Base-by-base conservation (phyloP, 164 flowering plant species). In the Annona cherimola region DNA sequence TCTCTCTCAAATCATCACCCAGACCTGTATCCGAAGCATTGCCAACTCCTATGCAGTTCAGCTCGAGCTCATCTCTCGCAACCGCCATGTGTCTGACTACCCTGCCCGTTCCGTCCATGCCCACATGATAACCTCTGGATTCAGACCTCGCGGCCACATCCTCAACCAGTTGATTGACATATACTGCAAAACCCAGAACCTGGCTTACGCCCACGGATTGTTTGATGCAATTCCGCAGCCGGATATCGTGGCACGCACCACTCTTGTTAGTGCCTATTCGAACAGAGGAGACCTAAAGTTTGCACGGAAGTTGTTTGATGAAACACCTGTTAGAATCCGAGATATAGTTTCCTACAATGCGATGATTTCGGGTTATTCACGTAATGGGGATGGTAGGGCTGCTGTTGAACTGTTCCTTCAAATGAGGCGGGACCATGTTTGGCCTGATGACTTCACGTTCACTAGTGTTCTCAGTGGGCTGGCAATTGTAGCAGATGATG, bases 281-380 rank as follows among this genome's bases (percentile, higher is more conserved):
- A 73, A 79, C 12, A 45, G 81, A 0, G 81, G 86, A 18, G 42
- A 83, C 35, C 40, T 76, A 5, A 80, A 74, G 71, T 68, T 74
- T 12, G 89, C 93, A 0, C 63, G 79, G 18, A 74, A 83, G 43
- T 54, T 87, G n/a, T 90, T 87, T 69, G 73, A 77, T 16, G 68
- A 18, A 20, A 86, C 84, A 5, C 87, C 91, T 2, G 43, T 87
- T 14, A 19, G 79, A 11, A 75, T 83, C 40, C 80, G 93, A 0
- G 97, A 92, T 59, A 77, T 84, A 4, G 87, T 89, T 61, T 79
- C 76, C 20, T 86, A 87, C 68, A 91, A 90, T 46, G 89, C 97
- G 35, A 84, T 91, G 91, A 90, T 90, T 70, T 82, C 89, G 6
- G 86, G 81, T 63, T 87, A 76, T 70, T 80, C 83, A 0, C 90